Conservation (phyloP, 108 stramenopile species). For the Hondaea fermentalgiana region DNA sequence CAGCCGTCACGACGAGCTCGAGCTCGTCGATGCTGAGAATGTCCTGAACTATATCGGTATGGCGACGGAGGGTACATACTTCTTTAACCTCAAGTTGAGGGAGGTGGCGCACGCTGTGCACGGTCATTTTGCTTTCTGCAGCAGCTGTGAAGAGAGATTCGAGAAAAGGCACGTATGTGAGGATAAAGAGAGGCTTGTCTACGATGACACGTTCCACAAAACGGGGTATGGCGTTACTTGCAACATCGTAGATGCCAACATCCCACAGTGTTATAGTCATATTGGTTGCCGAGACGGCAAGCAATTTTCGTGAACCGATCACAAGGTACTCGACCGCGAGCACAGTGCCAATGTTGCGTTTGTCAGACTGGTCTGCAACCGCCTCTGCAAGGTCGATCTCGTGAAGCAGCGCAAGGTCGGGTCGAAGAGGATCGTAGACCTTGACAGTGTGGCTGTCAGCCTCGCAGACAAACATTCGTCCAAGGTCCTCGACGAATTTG, state of each 20-base stretch:
- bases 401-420: background rate
- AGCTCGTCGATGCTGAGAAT: background rate
- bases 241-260: background rate
- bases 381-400: background rate
- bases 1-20: background rate
- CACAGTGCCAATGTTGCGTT: background rate
- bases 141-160: background rate
- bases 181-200: background rate
- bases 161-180: background rate
- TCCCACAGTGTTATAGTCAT: slow-evolving; percentile 1
- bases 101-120: background rate
- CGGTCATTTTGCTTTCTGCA: background rate
- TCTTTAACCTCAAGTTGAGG: background rate
- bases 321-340: background rate
- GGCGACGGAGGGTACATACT: background rate
- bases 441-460: background rate
- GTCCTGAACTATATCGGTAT: background rate
- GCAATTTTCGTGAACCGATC: background rate
- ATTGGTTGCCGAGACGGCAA: background rate
- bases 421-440: background rate
- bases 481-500: background rate
- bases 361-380: background rate
- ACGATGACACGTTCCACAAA: background rate
- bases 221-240: background rate
- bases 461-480: background rate